Base-by-base conservation (phyloP, 352 stramenopile genomes). In the Phytophthora hibernalis region DNA sequence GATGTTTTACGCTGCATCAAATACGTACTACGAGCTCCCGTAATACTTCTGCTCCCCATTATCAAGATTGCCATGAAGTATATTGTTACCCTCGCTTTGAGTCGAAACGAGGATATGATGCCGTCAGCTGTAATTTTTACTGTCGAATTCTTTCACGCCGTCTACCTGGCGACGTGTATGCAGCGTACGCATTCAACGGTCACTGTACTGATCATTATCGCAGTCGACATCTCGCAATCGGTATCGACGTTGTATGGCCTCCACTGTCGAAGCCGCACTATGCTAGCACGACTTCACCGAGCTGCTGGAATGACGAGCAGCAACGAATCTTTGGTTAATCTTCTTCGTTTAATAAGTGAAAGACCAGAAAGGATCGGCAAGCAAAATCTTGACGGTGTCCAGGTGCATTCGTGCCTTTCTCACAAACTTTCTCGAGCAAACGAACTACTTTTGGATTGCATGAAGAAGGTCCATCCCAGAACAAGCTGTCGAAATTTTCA, bases 111-210 rank as follows among this genome's bases (percentile, higher is more conserved):
- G 11, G 65, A 73, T 22, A 65, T 61, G 33, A 35, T 65, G 24
- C 65, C 65, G 0, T 43, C 55, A 43, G 31, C 43, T 5, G 65
- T 65, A 9, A 60, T 65, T 5, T 37, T 73, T 4, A 58, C 52
- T 2, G 59, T 69, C 3, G 59, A 61, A 15, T 69, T 73, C 20
- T 73, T 73, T 4, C 31, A 73, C 33, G 65, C 65, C 3, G 40
- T 65, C 4, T 73, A 68, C 24, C 22, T 73, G 9, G 31, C 59
- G 0, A 65, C 40, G 2, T 73, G 52, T 11, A 65, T 73, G 59
- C 65, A 73, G 28, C 38, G 31, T 8, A 42, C 58, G 7, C 24
- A 24, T 0, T 65, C 65, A 2, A 47, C 24, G 8, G n/a, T 20
- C 3, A 61, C 47, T 1, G 16, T 61, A 8, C 13, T 13, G 5